A percentile compares a stretch with the other conserved stretches of the same genome.
phyloP scores from a whole-genome alignment of 106 monocot genomes.

The Allium fistulosum region DNA sequence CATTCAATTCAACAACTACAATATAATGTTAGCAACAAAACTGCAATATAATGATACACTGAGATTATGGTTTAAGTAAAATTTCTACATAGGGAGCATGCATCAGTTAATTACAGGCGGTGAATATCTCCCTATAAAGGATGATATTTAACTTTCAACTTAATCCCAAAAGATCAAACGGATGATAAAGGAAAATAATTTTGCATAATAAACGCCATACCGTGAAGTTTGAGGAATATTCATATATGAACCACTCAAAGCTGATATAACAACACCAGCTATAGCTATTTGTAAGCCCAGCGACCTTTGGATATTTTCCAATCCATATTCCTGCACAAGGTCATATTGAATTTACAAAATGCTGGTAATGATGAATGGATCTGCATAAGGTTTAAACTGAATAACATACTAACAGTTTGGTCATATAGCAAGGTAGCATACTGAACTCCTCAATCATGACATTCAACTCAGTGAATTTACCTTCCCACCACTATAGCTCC shows the following conservation, averaged over 20 bases:
- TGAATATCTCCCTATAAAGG: not conserved
- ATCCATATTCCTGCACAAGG: conserved; percentile 43
- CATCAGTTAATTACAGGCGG: not conserved
- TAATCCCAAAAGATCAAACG: too few species aligned
- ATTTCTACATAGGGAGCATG: not conserved
- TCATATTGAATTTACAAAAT: conserved; percentile 5
- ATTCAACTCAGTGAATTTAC: too few species aligned
- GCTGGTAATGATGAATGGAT: not conserved
- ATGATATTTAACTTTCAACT: too few species aligned
- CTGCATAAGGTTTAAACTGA: not conserved
- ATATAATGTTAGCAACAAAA: not conserved
- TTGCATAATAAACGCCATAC: conserved; percentile 17
- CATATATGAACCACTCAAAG: conserved; percentile 65
- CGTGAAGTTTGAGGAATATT: conserved; percentile 23
- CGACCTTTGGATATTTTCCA: conserved; percentile 58
- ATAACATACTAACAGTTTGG: not conserved
- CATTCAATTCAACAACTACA: too few species aligned
- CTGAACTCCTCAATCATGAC: too few species aligned
- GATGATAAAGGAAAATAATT: too few species aligned
- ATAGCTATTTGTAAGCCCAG: conserved; percentile 63
- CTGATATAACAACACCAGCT: conserved; percentile 49
- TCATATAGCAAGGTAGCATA: not conserved
- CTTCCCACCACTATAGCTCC: too few species aligned
- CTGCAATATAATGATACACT: not conserved
- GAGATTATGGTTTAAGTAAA: not conserved